phyloP scores from a whole-genome alignment of 352 stramenopile species.

The Pythium insidiosum region DNA sequence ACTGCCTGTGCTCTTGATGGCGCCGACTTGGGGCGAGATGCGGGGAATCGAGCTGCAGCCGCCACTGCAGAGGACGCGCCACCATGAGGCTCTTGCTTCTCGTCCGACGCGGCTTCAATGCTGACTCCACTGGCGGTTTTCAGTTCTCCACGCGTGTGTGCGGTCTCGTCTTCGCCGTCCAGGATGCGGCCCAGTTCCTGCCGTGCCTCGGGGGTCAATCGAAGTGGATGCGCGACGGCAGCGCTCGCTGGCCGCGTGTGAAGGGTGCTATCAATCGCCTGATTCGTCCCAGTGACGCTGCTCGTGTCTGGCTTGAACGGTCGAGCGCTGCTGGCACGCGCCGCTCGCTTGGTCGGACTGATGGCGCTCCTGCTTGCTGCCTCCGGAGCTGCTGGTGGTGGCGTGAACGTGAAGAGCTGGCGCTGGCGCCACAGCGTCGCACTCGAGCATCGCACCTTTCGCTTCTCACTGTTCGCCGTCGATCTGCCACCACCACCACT shows the following conservation, averaged over 20 bases:
- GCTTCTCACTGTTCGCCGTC: neutral
- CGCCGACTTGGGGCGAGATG: conserved; percentile 11
- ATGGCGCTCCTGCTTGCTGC: neutral
- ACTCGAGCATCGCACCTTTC: conserved; percentile 29
- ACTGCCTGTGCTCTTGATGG: conserved; percentile 6
- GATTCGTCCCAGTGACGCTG: no score
- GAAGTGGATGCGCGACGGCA: conserved; percentile 2
- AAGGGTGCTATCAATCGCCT: no score
- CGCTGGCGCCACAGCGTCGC: conserved; percentile 37
- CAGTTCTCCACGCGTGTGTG: no score
- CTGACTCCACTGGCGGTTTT: no score
- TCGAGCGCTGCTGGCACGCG: neutral
- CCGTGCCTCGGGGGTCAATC: conserved; percentile 6
- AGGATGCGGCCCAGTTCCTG: conserved; percentile 12
- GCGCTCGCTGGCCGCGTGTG: no score
- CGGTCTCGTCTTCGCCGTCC: conserved; percentile 9
- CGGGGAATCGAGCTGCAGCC: conserved; percentile 7
- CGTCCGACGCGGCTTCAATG: neutral
- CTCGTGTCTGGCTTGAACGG: no score
- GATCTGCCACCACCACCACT: neutral
- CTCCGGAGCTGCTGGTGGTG: conserved; percentile 1
- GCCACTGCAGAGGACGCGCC: neutral
- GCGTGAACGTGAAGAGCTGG: conserved; percentile 29
- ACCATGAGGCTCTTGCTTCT: neutral
- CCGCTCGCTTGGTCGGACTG: neutral